A percentile compares a stretch with the other conserved stretches of the same genome.
Evolutionary conservation across 1,284 basidiomycete species (phyloP).

Genomic region (Leccinum griseonigrum): DNA sequence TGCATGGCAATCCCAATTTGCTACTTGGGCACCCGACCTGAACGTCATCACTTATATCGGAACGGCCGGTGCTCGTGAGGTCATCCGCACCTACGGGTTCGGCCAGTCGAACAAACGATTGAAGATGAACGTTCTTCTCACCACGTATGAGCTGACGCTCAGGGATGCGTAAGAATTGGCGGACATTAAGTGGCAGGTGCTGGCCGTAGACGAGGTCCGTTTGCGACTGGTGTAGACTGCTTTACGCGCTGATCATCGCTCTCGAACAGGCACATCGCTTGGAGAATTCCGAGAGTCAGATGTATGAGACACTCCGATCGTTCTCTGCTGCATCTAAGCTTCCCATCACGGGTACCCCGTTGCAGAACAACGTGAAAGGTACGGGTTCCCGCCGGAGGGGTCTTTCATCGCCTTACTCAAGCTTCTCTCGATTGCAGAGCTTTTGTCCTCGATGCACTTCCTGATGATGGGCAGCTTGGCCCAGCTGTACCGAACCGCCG

Average conservation of each 20-base stretch:
- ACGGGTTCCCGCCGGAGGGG: constrained; percentile 23
- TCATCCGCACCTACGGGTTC: constrained; percentile 93
- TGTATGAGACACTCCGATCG: constrained; percentile 91
- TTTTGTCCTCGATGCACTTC: constrained; percentile 98
- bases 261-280: constrained; percentile 83
- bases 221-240: not conserved
- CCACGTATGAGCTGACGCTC: constrained; percentile 96
- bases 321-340: constrained; percentile 92
- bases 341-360: constrained; percentile 96
- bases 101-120: constrained; percentile 83
- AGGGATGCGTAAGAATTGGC: constrained; percentile 88
- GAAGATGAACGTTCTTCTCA: constrained; percentile 96
- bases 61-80: constrained; percentile 82
- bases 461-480: constrained; percentile 61
- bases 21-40: constrained; percentile 93
- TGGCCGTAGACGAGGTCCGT: constrained; percentile 92
- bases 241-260: constrained; percentile 9
- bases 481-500: constrained; percentile 44
- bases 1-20: constrained; percentile 97
- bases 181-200: constrained; percentile 96
- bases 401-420: constrained; percentile 6
- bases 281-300: constrained; percentile 96
- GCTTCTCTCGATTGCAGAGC: constrained; percentile 54
- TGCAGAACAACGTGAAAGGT: constrained; percentile 99
- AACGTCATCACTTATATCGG: constrained; percentile 98